These are phyloP conservation scores for Ophiostoma australiae DNA, from an alignment of 2,329 filamentous ascomycete genomes.

Conservation along the genomic window DNA sequence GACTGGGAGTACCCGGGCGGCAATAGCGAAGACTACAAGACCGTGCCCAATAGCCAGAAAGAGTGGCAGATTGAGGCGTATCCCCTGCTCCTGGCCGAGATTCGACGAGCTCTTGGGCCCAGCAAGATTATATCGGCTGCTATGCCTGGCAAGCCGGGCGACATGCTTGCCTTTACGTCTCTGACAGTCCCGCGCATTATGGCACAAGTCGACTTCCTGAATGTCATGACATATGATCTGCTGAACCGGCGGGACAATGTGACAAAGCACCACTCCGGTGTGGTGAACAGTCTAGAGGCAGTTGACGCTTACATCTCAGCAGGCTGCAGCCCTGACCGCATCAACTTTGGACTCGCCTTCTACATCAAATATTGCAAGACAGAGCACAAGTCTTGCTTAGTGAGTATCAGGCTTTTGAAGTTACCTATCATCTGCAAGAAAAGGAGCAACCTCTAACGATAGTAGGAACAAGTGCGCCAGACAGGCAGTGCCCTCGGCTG, in stretches of 20 bases:
- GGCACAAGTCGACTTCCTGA: slow-evolving; percentile 59
- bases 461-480: neutral
- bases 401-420: neutral
- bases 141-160: slow-evolving; percentile 56
- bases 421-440: no score
- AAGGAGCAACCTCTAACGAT: neutral
- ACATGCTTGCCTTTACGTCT: slow-evolving; percentile 62
- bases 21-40: slow-evolving; percentile 65
- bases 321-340: slow-evolving; percentile 50
- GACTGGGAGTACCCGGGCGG: slow-evolving; percentile 63
- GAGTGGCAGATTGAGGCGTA: slow-evolving; percentile 57
- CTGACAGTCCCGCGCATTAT: slow-evolving; percentile 55
- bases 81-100: slow-evolving; percentile 54
- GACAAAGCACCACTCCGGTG: slow-evolving; percentile 60
- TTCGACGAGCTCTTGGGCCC: slow-evolving; percentile 54
- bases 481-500: slow-evolving; percentile 49
- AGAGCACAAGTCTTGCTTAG: slow-evolving; percentile 39
- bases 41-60: slow-evolving; percentile 54
- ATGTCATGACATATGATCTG: slow-evolving; percentile 68
- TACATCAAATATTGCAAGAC: slow-evolving; percentile 65
- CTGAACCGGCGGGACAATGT: slow-evolving; percentile 66
- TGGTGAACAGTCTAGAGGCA: slow-evolving; percentile 49
- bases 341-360: slow-evolving; percentile 64
- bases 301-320: slow-evolving; percentile 56
- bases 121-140: slow-evolving; percentile 61